Evolutionary conservation across 2,329 filamentous ascomycete species (phyloP).

Genomic region (Thielaviopsis euricoi): DNA sequence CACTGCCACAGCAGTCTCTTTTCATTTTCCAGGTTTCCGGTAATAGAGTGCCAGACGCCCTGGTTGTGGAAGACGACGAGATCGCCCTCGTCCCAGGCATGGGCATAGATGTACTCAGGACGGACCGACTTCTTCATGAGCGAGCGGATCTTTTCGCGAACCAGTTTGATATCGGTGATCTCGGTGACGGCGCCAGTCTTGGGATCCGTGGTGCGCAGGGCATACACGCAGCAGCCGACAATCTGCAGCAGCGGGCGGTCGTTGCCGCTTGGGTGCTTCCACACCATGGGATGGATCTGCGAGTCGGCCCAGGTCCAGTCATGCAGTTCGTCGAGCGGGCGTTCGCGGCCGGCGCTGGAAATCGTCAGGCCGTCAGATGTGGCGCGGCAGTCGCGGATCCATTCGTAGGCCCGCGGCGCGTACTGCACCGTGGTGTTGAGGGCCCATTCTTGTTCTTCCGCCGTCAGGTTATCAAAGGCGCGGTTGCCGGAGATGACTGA

Average conservation of each 20-base stretch:
- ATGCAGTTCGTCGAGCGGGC: conserved; percentile 1
- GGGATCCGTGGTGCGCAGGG: conserved; percentile 6
- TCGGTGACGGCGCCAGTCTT: conserved; percentile 3
- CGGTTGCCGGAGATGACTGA: conserved; percentile 9
- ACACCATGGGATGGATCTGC: conserved; percentile 10
- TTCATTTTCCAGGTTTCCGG: conserved; percentile 14
- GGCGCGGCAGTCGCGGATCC: conserved; percentile 9
- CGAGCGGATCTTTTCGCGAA: conserved; percentile 6
- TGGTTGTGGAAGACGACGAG: conserved; percentile 20
- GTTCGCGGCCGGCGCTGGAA: conserved; percentile 1
- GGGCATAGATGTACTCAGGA: conserved; percentile 19
- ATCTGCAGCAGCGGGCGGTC: conserved; percentile 7
- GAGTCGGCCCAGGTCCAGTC: conserved; percentile 10
- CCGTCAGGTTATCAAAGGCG: conserved; percentile 9
- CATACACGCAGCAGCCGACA: conserved; percentile 10
- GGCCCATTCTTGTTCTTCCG: conserved; percentile 10
- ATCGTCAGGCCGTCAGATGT: conserved; percentile 9
- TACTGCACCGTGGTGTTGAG: conserved; percentile 9
- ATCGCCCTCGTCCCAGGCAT: conserved; percentile 18
- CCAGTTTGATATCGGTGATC: conserved; percentile 7
- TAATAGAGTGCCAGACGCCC: conserved; percentile 20
- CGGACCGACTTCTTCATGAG: conserved; percentile 14
- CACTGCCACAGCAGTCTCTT: conserved; percentile 19
- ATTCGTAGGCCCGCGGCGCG: conserved; percentile 9
- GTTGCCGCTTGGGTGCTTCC: conserved; percentile 6